Percentiles rank a stretch among this genome's conserved stretches.
phyloP scores from a whole-genome alignment of 306 rosid species.

The Fragaria ananassa region DNA sequence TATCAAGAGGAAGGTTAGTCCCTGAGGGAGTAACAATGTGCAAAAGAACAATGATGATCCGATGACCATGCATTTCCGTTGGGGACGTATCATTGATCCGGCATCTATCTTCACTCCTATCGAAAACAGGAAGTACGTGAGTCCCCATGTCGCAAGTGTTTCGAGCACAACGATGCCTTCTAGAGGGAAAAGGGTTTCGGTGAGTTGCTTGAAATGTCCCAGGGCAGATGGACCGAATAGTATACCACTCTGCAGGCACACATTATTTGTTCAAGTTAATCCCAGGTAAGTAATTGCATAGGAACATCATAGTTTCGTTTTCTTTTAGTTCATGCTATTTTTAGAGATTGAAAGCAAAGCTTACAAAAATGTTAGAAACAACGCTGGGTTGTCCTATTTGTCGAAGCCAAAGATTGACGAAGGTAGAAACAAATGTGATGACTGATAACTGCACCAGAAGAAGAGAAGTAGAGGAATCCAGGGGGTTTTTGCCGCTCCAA shows the following conservation, averaged over 20 bases:
- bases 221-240: slow-evolving; percentile 56
- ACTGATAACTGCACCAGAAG: slow-evolving; percentile 49
- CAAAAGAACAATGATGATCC: slow-evolving; percentile 33
- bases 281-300: background rate
- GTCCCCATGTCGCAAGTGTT: slow-evolving; percentile 36
- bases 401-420: slow-evolving; percentile 31
- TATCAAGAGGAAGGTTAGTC: slow-evolving; percentile 4
- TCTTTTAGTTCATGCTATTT: background rate
- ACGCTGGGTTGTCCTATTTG: slow-evolving; percentile 62
- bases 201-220: slow-evolving; percentile 30
- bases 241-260: slow-evolving; percentile 46
- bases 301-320: background rate
- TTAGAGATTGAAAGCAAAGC: slow-evolving; percentile 18
- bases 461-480: slow-evolving; percentile 41
- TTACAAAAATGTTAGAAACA: slow-evolving; percentile 70
- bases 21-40: slow-evolving; percentile 16
- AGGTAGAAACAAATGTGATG: slow-evolving; percentile 32
- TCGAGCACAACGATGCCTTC: slow-evolving; percentile 37
- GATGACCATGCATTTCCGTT: slow-evolving; percentile 33
- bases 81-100: slow-evolving; percentile 30
- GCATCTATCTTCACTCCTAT: slow-evolving; percentile 45
- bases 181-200: slow-evolving; percentile 34
- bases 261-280: background rate
- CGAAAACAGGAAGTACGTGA: slow-evolving; percentile 49
- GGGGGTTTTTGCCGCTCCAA: slow-evolving; percentile 25